These are phyloP conservation scores for Pelargonium australe DNA, from an alignment of 441 rosid genomes.

Conservation along the genomic window DNA sequence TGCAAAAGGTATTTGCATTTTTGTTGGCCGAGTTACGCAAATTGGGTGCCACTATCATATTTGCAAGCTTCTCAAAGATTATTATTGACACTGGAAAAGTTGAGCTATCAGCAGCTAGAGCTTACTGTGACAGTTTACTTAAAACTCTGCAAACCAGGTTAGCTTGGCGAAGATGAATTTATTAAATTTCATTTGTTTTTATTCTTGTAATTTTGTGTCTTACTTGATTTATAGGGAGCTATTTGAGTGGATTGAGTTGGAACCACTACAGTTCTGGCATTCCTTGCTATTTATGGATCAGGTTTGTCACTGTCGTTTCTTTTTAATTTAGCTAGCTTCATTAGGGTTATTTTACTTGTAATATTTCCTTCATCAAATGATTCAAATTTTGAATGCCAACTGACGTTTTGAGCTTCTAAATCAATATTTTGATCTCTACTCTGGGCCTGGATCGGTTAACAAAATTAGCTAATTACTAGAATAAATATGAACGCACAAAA, in stretches of 20 bases:
- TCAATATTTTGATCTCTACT: neutral
- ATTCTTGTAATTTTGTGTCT: conserved; percentile 20
- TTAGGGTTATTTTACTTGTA: neutral
- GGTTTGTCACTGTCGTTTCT: conserved; percentile 39
- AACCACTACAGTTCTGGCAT: conserved; percentile 79
- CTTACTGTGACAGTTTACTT: conserved; percentile 85
- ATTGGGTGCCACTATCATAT: conserved; percentile 86
- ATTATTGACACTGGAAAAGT: conserved; percentile 82
- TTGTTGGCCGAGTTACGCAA: conserved; percentile 87
- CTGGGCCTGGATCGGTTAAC: no score
- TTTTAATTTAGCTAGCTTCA: neutral
- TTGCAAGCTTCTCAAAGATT: conserved; percentile 85
- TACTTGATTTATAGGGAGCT: conserved; percentile 52
- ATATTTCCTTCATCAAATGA: neutral
- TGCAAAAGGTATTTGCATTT: conserved; percentile 96
- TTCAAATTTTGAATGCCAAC: neutral
- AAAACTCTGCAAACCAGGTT: conserved; percentile 73
- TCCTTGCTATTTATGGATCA: conserved; percentile 95
- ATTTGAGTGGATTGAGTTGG: conserved; percentile 86
- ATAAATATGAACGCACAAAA: no score
- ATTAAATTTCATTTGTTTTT: conserved; percentile 15
- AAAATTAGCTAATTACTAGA: neutral
- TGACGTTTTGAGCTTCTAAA: neutral
- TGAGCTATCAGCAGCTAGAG: conserved; percentile 65
- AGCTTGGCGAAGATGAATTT: conserved; percentile 23